Conservation (phyloP, 176 grass and related monocot species). For the Chloris gayana region DNA sequence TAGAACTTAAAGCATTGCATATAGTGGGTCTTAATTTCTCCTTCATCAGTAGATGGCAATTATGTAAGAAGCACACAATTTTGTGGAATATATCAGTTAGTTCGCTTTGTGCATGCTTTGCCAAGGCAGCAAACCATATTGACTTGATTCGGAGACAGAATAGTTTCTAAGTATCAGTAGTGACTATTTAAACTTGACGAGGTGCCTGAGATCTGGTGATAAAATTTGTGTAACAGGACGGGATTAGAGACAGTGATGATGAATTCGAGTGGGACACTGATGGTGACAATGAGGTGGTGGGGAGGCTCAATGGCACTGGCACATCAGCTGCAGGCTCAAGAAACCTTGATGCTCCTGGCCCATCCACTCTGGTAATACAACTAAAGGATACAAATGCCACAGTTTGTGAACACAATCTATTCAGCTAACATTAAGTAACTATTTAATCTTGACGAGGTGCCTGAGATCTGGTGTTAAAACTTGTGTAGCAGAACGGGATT, state of each 20-base stretch:
- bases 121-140: no score
- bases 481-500: conserved; percentile 35
- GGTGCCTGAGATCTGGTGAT: background rate
- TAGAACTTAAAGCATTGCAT: no score
- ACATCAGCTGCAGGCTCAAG: background rate
- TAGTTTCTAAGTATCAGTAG: no score
- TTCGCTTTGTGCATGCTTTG: background rate
- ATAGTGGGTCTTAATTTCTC: background rate
- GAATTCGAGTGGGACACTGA: conserved; percentile 45
- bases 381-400: background rate
- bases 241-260: conserved; percentile 36
- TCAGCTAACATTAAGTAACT: conserved; percentile 10
- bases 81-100: background rate
- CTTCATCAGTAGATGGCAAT: background rate
- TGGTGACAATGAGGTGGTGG: conserved; percentile 2
- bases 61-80: background rate
- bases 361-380: conserved; percentile 7
- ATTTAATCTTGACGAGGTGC: background rate
- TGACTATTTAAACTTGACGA: background rate
- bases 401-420: background rate
- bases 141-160: no score
- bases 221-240: conserved; percentile 39
- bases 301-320: background rate
- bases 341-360: conserved; percentile 28
- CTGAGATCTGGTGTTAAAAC: conserved; percentile 5